A percentile compares a stretch with the other conserved stretches of the same genome.
Evolutionary conservation across 164 flowering plant genomes (phyloP).

Genomic region (Annona cherimola): DNA sequence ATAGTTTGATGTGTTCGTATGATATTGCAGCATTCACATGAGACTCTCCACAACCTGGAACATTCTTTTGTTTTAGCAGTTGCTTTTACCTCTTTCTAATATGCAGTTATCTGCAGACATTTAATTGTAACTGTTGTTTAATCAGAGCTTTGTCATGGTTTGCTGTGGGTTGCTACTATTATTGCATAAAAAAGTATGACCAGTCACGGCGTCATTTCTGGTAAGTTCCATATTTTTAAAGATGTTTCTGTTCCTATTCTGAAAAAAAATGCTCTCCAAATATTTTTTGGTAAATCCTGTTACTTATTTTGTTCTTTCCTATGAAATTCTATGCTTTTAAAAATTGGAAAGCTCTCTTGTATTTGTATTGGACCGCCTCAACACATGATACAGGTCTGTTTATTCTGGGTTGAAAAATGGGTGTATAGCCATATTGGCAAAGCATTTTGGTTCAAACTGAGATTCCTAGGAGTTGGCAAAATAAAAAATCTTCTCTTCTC

Average conservation of each 20-base stretch:
- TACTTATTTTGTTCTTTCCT: not conserved
- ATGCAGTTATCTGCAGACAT: conserved; percentile 6
- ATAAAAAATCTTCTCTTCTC: too few species aligned
- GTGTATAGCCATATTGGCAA: too few species aligned
- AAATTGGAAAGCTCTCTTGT: too few species aligned
- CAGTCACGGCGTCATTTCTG: conserved; percentile 88
- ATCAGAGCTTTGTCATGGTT: conserved; percentile 94
- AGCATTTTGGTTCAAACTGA: too few species aligned
- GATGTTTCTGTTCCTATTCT: not conserved
- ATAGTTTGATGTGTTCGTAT: too few species aligned
- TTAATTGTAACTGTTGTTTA: conserved; percentile 5
- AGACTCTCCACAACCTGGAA: not conserved
- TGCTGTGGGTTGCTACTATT: conserved; percentile 99
- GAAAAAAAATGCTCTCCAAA: not conserved
- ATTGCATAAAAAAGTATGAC: conserved; percentile 83
- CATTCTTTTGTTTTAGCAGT: conserved; percentile 1
- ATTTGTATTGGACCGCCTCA: too few species aligned
- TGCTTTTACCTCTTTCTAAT: conserved; percentile 2
- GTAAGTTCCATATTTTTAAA: conserved; percentile 29
- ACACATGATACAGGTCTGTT: too few species aligned
- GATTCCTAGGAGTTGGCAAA: too few species aligned
- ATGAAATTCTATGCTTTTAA: not conserved
- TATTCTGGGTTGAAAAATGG: too few species aligned
- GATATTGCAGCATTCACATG: too few species aligned
- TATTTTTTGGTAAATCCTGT: not conserved